Evolutionary conservation across 106 monocot genomes (phyloP).

Genomic region (Vanilla planifolia): DNA sequence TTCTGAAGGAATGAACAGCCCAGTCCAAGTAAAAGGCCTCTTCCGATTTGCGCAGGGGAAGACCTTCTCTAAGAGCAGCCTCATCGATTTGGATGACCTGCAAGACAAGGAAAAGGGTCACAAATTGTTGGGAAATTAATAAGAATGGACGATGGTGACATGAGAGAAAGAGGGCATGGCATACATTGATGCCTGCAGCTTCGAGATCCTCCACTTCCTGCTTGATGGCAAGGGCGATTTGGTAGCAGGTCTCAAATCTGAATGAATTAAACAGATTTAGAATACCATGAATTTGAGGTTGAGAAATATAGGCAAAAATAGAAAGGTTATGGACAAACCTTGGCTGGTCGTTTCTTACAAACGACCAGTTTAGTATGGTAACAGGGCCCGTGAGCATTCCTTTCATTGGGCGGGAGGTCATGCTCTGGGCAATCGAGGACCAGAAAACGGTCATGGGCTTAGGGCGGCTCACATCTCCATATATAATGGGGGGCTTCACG

Average conservation of each 20-base stretch:
- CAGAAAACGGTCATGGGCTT: slow-evolving; percentile 32
- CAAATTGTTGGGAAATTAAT: background rate
- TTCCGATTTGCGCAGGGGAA: slow-evolving; percentile 28
- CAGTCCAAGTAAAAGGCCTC: slow-evolving; percentile 24
- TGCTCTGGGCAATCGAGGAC: slow-evolving; percentile 26
- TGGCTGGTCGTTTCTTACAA: slow-evolving; percentile 27
- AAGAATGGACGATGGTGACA: background rate
- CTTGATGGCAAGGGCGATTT: slow-evolving; percentile 26
- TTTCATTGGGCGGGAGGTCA: slow-evolving; percentile 28
- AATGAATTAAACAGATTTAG: background rate
- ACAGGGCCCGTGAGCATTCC: slow-evolving; percentile 29
- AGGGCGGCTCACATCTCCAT: slow-evolving; percentile 26
- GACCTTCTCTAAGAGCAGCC: slow-evolving; percentile 21
- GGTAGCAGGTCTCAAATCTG: slow-evolving; percentile 29
- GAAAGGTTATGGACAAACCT: slow-evolving; percentile 4
- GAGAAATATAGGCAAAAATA: background rate
- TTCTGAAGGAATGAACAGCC: slow-evolving; percentile 31
- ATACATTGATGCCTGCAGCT: slow-evolving; percentile 18
- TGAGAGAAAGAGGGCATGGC: background rate
- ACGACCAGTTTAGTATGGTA: slow-evolving; percentile 30
- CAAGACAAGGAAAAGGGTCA: background rate
- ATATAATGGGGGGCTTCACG: slow-evolving; percentile 30
- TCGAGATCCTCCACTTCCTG: slow-evolving; percentile 27
- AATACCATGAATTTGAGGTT: background rate
- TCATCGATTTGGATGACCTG: slow-evolving; percentile 28